Evolutionary conservation across 139 green algal species (phyloP), one percentile per base, ranked within the genome.

Genomic region (Haematococcus lacustris): DNA sequence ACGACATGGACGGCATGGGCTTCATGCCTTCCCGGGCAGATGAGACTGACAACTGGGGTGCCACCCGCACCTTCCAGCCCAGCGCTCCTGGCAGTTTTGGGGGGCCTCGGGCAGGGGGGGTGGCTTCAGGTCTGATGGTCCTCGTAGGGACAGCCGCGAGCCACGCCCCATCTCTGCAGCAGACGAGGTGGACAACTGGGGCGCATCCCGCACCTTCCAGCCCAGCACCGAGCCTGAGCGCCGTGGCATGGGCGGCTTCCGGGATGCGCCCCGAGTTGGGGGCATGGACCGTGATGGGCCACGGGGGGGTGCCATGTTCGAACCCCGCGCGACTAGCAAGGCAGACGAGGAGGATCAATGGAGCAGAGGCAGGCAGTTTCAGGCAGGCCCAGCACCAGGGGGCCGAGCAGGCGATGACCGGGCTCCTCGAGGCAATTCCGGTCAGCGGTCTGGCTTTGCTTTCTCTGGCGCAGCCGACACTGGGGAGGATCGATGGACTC

Each of bases 11-110:
- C 1, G 76, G 78, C 68, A 38, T 35, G 13, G 81, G 85, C 40
- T 76, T 71, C n/a, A 74, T 73, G 41, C 85, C 89, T 3, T 96
- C 91, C 1, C 86, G 88, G 28, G 91, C 92, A 3, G 91, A 97
- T 40, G 75, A 78, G 32, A 75, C 79, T 3, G 75, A 83, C 70
- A 86, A 93, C 81, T 97, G 91, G 91, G 90, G 90, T 57, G 51
- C 73, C 26, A 80, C 83, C 21, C 85, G 87, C 37, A 90, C 90
- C 71, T 93, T 92, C 62, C 71, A 74, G 37, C 83, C 89, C 23
- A 71, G 23, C 63, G 77, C 69, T 3, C 71, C 70, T 26, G 79
- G 81, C 28, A 73, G 76, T 41, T 3, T 40, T 30, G 62, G 76
- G 2, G 85, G 73, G 39, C 66, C 66, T 3, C 69, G 5, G 73